Percentiles rank a stretch among this genome's conserved stretches.
Evolutionary conservation across 768 basidiomycete genomes (phyloP).

Genomic region (Calocybe indica): DNA sequence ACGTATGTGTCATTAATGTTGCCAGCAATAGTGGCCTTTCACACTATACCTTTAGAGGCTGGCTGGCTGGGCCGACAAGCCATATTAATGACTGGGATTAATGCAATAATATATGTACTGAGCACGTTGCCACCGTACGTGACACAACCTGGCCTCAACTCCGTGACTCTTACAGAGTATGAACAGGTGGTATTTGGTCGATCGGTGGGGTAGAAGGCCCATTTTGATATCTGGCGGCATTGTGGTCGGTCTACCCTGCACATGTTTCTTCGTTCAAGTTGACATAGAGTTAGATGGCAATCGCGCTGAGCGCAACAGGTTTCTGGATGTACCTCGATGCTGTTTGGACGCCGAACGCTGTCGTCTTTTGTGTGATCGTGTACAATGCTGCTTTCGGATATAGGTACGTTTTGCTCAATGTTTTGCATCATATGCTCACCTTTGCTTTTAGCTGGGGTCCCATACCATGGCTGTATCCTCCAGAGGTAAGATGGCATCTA

Average conservation of each 20-base stretch:
- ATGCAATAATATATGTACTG: conserved; percentile 73
- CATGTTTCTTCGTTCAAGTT: background rate
- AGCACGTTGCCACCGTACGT: conserved; percentile 80
- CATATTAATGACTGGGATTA: conserved; percentile 94
- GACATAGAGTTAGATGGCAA: conserved; percentile 56
- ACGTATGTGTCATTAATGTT: conserved; percentile 37
- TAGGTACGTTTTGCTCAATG: conserved; percentile 34
- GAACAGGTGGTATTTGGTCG: conserved; percentile 86
- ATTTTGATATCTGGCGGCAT: conserved; percentile 86
- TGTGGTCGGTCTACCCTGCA: conserved; percentile 39
- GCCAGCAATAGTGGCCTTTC: background rate
- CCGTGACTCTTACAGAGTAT: background rate
- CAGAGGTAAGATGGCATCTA: conserved; percentile 44
- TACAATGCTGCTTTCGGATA: conserved; percentile 94
- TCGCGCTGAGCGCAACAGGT: conserved; percentile 73
- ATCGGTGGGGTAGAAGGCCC: conserved; percentile 82
- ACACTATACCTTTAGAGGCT: conserved; percentile 52
- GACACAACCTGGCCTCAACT: conserved; percentile 1
- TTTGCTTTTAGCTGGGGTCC: conserved; percentile 67
- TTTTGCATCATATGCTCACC: background rate
- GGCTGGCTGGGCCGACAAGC: conserved; percentile 95
- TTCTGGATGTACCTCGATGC: conserved; percentile 93
- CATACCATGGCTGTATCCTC: conserved; percentile 82
- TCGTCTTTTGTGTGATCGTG: conserved; percentile 81
- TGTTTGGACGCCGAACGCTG: conserved; percentile 79